Evolutionary conservation across 2,329 filamentous ascomycete genomes (phyloP).

Genomic region (Colletotrichum truncatum): DNA sequence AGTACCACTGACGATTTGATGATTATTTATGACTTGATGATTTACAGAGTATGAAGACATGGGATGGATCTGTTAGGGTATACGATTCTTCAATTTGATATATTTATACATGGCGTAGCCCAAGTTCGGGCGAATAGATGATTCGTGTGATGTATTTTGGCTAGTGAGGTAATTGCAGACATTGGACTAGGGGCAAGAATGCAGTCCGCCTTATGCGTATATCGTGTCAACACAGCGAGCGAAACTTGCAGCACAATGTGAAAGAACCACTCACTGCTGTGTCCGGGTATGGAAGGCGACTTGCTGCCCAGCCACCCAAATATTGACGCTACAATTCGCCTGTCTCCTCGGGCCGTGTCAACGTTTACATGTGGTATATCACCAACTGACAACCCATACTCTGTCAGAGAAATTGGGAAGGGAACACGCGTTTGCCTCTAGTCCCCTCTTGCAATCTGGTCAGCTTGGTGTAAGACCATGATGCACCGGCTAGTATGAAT

Average conservation of each 20-base stretch:
- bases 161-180: background rate
- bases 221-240: too few species aligned
- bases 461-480: too few species aligned
- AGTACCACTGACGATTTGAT: slow-evolving; percentile 16
- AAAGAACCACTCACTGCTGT: too few species aligned
- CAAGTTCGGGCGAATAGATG: background rate
- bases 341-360: too few species aligned
- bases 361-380: too few species aligned
- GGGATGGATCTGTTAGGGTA: background rate
- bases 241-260: background rate
- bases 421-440: too few species aligned
- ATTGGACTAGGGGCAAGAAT: background rate
- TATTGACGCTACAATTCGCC: too few species aligned
- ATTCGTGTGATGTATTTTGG: background rate
- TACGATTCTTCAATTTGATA: background rate
- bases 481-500: too few species aligned
- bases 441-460: too few species aligned
- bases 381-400: too few species aligned
- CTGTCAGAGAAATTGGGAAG: too few species aligned
- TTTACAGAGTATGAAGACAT: background rate
- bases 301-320: background rate
- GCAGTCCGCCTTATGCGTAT: background rate
- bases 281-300: too few species aligned
- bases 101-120: background rate
- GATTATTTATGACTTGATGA: slow-evolving; percentile 17